Base-by-base conservation (phyloP, 2,329 filamentous ascomycete genomes). In the Cordyceps cicadae region DNA sequence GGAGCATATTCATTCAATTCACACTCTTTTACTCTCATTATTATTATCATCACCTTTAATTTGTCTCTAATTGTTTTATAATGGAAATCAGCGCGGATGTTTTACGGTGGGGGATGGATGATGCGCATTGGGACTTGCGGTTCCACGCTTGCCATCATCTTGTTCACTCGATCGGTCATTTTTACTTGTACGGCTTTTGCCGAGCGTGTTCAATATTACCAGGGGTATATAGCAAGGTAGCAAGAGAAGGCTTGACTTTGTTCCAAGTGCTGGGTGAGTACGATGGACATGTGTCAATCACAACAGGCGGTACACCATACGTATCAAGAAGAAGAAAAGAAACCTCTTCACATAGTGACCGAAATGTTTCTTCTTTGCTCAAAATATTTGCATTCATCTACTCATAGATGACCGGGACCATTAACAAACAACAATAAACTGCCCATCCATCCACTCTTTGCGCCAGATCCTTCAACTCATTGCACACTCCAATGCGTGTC, bases 381-480 rank as follows among this genome's bases (percentile, higher is more conserved):
- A 29, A 15, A 54, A 43, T 41, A 43, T 54, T 54, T 54, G 51
- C 54, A 56, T 48, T 45, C 26, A 55, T 45, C 54, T 34, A 56
- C 15, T 24, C 46, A 32, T 19, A 56, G 54, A 57, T 48, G 41
- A 48, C n/a, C 32, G 29, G 37, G 32, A 37, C 43, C 41, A 56
- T 48, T 39, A 57, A 57, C 19, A 15, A 12, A 45, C n/a, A 32
- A 45, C 49, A 54, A 41, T 37, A 26, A 57, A 49, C 46, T 57
- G 19, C 15, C 54, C 43, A 15, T 52, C 49, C 49, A 32, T 24
- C 19, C n/a, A 17, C 43, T 37, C 41, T 34, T 56, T 57, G 54
- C 54, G 54, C 55, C 45, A 58, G 21, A 58, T 51, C 52, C 41
- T 37, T 62, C 41, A 57, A 59, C n/a, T 21, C 45, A 48, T 60